phyloP scores from a whole-genome alignment of 2,329 filamentous ascomycete species.

The Seiridium unicorne region DNA sequence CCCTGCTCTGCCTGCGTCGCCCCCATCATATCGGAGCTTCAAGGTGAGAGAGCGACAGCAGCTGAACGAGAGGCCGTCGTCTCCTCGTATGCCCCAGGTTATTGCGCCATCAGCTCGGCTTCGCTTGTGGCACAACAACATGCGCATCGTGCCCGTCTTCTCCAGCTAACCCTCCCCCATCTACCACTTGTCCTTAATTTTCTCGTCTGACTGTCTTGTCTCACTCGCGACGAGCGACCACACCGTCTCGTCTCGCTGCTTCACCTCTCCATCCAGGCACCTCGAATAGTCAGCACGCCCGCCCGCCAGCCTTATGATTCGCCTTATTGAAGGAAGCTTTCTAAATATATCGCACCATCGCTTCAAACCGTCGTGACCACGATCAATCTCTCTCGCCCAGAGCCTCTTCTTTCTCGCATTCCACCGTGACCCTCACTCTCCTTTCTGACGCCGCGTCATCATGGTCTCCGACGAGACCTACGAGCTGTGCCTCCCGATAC shows the following conservation, averaged over 20 bases:
- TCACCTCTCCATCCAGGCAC: background rate
- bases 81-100: background rate
- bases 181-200: background rate
- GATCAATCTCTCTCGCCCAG: constrained; percentile 8
- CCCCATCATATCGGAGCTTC: background rate
- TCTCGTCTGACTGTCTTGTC: background rate
- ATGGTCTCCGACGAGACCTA: constrained; percentile 95
- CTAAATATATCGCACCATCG: constrained; percentile 12
- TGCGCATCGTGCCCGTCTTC: constrained; percentile 4
- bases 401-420: constrained; percentile 12
- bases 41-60: background rate
- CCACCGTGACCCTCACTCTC: constrained; percentile 12
- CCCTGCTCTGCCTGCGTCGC: background rate
- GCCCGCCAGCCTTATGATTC: constrained; percentile 13
- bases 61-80: background rate
- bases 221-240: background rate
- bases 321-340: constrained; percentile 11
- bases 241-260: background rate
- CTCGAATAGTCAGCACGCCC: background rate
- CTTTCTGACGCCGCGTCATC: constrained; percentile 29
- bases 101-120: background rate
- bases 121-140: constrained; percentile 2
- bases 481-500: constrained; percentile 84
- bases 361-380: constrained; percentile 11
- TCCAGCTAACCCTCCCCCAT: background rate